Base-by-base conservation (phyloP, 2,329 filamentous ascomycete genomes). In the Fusarium sp. region DNA sequence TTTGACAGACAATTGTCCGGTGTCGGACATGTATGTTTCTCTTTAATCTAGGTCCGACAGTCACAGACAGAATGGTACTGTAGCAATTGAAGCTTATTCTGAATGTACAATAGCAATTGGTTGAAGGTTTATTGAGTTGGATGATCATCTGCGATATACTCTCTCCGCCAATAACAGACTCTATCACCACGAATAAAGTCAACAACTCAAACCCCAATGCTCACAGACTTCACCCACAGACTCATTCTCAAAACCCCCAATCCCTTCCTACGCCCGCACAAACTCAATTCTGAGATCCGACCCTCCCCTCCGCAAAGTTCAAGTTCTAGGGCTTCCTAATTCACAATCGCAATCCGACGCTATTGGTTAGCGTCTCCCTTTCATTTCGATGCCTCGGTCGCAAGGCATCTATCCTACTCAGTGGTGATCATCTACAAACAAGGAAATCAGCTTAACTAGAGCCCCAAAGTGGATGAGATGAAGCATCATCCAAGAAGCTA, bases 381-480 rank as follows among this genome's bases (percentile, higher is more conserved):
- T 9, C 9, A 8, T 4, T 37, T 62, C 42, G 30, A 39, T 74
- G 72, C 70, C 70, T 74, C 19, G 56, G 34, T 42, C 48, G 65
- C 72, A 59, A 74, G 72, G 72, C 72, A 74, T 28, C 21, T 9
- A 13, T 12, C 6, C n/a, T 4, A 10, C 37, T 37, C 31, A 8
- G n/a, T 28, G 50, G 48, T 39, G 68, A 66, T 63, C 67, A 37
- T 23, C 59, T 18, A 71, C 67, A 42, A 70, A 68, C 63, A 59
- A 69, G 66, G 69, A 68, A 73, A 66, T 34, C 23, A 71, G 68
- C 68, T 71, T 39, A 30, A 30, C 56, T 41, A 55, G 44, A 54
- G 37, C 30, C 34, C 34, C 34, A 18, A 45, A 28, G 49, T 63
- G 62, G 44, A 39, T 55, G 49, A 57, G 30, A 48, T 30, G 12